A percentile compares a stretch with the other conserved stretches of the same genome.
Evolutionary conservation across 768 basidiomycete genomes (phyloP).

Genomic region (Gymnopilus dilepis): DNA sequence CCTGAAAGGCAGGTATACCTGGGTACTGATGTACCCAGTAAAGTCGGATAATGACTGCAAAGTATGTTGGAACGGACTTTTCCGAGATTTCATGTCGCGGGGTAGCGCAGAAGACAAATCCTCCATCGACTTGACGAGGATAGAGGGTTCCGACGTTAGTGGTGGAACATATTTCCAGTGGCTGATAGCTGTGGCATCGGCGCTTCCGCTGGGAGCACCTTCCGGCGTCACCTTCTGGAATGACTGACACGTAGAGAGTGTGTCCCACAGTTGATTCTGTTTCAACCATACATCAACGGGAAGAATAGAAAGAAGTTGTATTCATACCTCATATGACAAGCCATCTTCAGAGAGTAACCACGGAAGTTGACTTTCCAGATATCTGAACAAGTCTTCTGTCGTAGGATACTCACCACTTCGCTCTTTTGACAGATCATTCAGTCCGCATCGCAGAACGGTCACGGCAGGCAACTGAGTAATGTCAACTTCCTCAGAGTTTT

Average conservation of each 20-base stretch:
- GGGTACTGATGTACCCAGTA: slow-evolving; percentile 80
- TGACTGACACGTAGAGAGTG: slow-evolving; percentile 55
- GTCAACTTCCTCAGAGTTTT: slow-evolving; percentile 31
- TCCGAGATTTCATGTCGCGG: slow-evolving; percentile 32
- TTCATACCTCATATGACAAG: slow-evolving; percentile 57
- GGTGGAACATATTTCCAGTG: slow-evolving; percentile 49
- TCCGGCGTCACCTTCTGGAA: slow-evolving; percentile 47
- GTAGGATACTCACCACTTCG: slow-evolving; percentile 45
- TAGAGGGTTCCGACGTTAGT: slow-evolving; percentile 38
- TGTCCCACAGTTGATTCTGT: slow-evolving; percentile 67
- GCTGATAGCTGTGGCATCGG: slow-evolving; percentile 19
- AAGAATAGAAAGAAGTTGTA: not conserved
- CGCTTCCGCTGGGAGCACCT: slow-evolving; percentile 24
- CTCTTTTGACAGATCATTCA: slow-evolving; percentile 52
- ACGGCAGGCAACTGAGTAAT: slow-evolving; percentile 48
- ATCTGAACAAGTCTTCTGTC: slow-evolving; percentile 63
- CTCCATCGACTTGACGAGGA: slow-evolving; percentile 42
- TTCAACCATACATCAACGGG: not conserved
- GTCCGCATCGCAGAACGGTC: slow-evolving; percentile 67
- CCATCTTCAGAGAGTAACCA: slow-evolving; percentile 63
- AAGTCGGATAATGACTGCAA: slow-evolving; percentile 72
- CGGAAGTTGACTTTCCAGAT: slow-evolving; percentile 60
- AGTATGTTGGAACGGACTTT: slow-evolving; percentile 59
- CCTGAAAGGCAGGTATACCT: slow-evolving; percentile 64
- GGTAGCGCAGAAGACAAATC: slow-evolving; percentile 44